Evolutionary conservation across 805 yeast species (phyloP), one percentile per base, ranked within the genome.

Genomic region (Ogataea ganodermae): DNA sequence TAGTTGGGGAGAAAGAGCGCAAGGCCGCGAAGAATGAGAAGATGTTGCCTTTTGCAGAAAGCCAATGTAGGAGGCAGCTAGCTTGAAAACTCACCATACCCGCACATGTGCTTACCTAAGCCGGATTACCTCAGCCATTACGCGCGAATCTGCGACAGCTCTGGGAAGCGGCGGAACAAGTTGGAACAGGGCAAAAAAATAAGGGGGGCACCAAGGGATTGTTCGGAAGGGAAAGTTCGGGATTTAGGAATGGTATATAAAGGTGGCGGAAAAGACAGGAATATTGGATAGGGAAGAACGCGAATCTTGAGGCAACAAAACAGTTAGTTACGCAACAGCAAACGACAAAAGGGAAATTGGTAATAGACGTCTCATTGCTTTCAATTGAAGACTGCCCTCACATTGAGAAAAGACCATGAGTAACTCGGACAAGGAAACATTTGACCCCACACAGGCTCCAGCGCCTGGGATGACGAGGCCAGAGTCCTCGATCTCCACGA

Each of bases 391-490:
- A n/a, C 18, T 30, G 33, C 33, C 33, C 33, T n/a, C 23, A 17
- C 36, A 6, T 5, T 10, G 18, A 17, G 14, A 17, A 17, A 17
- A 16, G 23, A 33, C 39, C 18, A 35, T 35, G 39, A 16, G 18
- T 10, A 23, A 22, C 14, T 9, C 17, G 2, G 22, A 21, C 12
- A 16, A 20, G 3, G 36, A 33, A 9, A 23, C 21, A 10, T 33
- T 16, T 33, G 21, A 17, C 3, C 14, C 20, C 16, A 8, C 22
- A 4, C 12, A 3, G 4, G 35, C 52, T 7, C 42, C 32, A 2
- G 27, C 52, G 4, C 42, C 32, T 2, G 14, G 24, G 9, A 30
- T 45, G 44, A 20, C 41, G 6, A 44, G 52, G 17, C 52, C 52
- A 3, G 49, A 23, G 8, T 42, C 52, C 20, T 21, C 49, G 17